Base-by-base conservation (phyloP, 2,329 filamentous ascomycete genomes). In the Cercospora berteroae region DNA sequence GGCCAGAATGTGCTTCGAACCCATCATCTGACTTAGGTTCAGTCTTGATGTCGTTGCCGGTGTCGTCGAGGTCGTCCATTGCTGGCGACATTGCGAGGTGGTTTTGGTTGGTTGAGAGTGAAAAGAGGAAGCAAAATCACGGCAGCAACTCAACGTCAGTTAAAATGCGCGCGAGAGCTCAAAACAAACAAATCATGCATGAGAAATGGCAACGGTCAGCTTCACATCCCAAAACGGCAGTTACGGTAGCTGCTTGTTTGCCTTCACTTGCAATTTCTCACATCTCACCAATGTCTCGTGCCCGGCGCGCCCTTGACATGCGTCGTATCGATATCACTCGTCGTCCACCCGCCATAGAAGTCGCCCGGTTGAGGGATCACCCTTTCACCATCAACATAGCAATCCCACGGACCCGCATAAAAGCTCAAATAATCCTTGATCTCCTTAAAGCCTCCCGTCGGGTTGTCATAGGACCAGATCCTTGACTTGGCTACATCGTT, bases 271-370 rank as follows among this genome's bases (percentile, higher is more conserved):
- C 16, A n/a, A 42, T 0, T 29, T 27, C 13, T 27, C n/a, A 7
- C 7, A 2, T 6, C 5, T 63, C 52, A 72, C 70, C 70, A 72
- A 62, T 72, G 70, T 31, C 70, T 67, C n/a, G 74, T 82, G 3
- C 80, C 81, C 13, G 80, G 78, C 10, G 79, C 81, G 7, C 83
- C 83, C 68, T 84, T 84, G 31, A 84, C 77, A 59, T 70, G 79
- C 36, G 74, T 81, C 31, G 86, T 84, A 70, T 85, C 83, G 68
- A 89, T 82, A 66, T 89, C 86, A 68, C 82, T 83, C 59, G 86
- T 88, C 68, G 87, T 84, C 87, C 87, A 89, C 2, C 87, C 87
- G 25, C 87, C 87, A 76, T 88, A 89, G 70, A 88, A 89, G 71
- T 89, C 86, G 7, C 86, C 86, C 16, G 85, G 85, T 78, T 88